A percentile compares a stretch with the other conserved stretches of the same genome.
Conservation (phyloP, 148 eudicot species). For the Persicaria maculosa region DNA sequence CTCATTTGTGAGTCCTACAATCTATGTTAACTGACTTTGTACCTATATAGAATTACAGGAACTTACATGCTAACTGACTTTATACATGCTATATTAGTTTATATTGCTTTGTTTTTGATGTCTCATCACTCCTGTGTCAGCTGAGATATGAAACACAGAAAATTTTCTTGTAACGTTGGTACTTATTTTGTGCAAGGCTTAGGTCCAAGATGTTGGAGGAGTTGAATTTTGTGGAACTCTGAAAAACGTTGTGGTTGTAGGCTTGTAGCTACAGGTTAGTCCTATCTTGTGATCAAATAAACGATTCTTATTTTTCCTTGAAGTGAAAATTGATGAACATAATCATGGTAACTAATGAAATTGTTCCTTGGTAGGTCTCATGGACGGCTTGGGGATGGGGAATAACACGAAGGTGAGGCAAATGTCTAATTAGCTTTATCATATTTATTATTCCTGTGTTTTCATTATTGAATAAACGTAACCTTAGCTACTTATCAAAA, state of each 20-base stretch:
- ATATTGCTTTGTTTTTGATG: background rate
- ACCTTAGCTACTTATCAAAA: no score
- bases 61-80: background rate
- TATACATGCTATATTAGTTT: background rate
- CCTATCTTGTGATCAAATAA: background rate
- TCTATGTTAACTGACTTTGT: background rate
- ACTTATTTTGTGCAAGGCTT: conserved; percentile 13
- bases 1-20: conserved; percentile 56
- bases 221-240: conserved; percentile 97
- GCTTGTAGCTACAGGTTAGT: conserved; percentile 90
- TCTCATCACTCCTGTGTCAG: background rate
- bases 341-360: background rate
- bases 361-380: conserved; percentile 51
- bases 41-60: background rate
- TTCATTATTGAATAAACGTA: no score
- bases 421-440: no score
- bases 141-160: background rate
- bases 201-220: conserved; percentile 95
- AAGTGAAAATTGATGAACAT: background rate
- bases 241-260: conserved; percentile 88
- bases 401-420: conserved; percentile 74
- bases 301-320: background rate
- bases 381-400: conserved; percentile 95
- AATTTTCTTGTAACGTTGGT: background rate
- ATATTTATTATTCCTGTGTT: no score